A percentile compares a stretch with the other conserved stretches of the same genome.
These are phyloP conservation scores for Saccharomycopsis sp. DNA, from an alignment of 805 yeast species.

Conservation along the genomic window DNA sequence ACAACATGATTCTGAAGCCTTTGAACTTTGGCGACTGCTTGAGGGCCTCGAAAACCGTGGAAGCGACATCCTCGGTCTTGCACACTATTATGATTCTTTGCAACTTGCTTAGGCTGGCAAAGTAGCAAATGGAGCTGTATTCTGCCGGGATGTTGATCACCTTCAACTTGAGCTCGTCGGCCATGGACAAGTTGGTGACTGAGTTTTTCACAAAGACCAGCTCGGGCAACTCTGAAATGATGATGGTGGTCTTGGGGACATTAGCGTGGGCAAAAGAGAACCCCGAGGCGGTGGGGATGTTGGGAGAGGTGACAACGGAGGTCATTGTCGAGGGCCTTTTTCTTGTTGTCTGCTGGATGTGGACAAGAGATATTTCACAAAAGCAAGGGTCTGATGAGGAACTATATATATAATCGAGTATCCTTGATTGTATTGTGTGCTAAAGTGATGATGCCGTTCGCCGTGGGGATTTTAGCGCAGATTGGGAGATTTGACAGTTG, in stretches of 20 bases:
- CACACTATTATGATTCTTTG: conserved; percentile 16
- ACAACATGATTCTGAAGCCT: conserved; percentile 1
- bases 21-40: conserved; percentile 2
- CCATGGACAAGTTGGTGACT: conserved; percentile 6
- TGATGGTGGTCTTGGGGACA: conserved; percentile 17
- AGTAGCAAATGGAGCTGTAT: conserved; percentile 4
- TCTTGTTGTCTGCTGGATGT: too few species aligned
- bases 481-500: too few species aligned
- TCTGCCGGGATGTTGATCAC: conserved; percentile 8
- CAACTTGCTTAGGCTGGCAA: conserved; percentile 5
- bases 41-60: conserved; percentile 1
- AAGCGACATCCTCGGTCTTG: conserved; percentile 6
- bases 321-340: too few species aligned
- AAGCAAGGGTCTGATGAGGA: too few species aligned
- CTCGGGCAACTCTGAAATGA: conserved; percentile 10
- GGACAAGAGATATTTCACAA: too few species aligned
- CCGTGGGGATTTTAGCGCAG: too few species aligned
- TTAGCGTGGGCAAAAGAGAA: too few species aligned
- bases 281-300: too few species aligned
- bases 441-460: too few species aligned
- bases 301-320: too few species aligned
- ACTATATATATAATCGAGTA: too few species aligned
- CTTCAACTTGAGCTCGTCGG: conserved; percentile 17
- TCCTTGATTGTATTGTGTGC: too few species aligned
- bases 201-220: conserved; percentile 5